phyloP scores from a whole-genome alignment of 2,329 filamentous ascomycete genomes.

The Colletotrichum sp. region DNA sequence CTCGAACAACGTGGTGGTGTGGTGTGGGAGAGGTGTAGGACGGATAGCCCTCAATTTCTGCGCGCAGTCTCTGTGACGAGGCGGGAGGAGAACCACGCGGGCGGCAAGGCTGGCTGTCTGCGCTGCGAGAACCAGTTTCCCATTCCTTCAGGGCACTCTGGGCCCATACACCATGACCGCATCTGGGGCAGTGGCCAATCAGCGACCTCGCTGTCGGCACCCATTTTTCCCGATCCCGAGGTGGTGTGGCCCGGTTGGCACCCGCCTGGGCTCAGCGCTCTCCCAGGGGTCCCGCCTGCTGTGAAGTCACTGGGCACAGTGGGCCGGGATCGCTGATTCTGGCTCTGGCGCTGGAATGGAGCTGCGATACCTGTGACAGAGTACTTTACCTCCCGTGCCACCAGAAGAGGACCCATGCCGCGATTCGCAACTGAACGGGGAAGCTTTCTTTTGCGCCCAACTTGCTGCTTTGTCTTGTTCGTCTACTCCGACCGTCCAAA shows the following conservation, averaged over 20 bases:
- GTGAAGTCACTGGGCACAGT: conserved; percentile 6
- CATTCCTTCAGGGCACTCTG: not conserved
- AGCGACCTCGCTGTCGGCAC: not conserved
- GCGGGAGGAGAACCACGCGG: conserved; percentile 21
- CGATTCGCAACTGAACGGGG: not conserved
- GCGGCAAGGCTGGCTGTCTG: conserved; percentile 20
- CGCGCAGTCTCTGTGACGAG: conserved; percentile 22
- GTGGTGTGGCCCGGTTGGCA: not conserved
- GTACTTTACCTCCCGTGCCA: not conserved
- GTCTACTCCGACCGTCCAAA: not conserved
- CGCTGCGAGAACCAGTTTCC: not conserved
- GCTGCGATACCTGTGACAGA: conserved; percentile 10
- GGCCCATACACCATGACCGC: conserved; percentile 1
- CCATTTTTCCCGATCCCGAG: conserved; percentile 12
- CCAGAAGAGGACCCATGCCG: not conserved
- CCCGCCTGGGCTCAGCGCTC: not conserved
- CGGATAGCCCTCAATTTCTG: conserved; percentile 22
- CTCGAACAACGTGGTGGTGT: not conserved
- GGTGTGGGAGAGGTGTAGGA: conserved; percentile 10
- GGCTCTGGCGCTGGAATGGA: not conserved
- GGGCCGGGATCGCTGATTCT: conserved; percentile 9
- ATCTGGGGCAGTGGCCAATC: conserved; percentile 6
- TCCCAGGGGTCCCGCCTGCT: not conserved
- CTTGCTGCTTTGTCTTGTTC: not conserved
- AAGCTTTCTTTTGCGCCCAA: not conserved